These are phyloP conservation scores for Penicillium maclennaniae DNA, from an alignment of 495 filamentous ascomycete species.

Conservation along the genomic window DNA sequence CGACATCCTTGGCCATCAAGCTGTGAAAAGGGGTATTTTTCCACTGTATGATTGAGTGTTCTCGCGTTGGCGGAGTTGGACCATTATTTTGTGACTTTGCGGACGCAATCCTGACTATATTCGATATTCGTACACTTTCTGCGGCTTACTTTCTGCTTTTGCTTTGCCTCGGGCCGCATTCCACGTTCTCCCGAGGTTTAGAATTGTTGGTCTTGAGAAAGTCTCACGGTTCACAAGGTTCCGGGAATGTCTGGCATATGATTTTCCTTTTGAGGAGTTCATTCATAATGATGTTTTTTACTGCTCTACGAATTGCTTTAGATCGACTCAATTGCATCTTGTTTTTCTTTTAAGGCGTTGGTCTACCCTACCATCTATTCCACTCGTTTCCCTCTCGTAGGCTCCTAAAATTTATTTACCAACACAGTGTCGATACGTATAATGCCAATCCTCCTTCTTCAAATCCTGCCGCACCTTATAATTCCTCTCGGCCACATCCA, in stretches of 20 bases:
- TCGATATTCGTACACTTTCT: conserved; percentile 8
- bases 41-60: conserved; percentile 23
- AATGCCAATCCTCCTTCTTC: conserved; percentile 70
- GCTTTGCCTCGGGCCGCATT: not conserved
- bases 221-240: not conserved
- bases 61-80: conserved; percentile 21
- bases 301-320: conserved; percentile 15
- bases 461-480: conserved; percentile 79
- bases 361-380: not conserved
- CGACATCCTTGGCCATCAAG: not conserved
- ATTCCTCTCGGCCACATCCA: conserved; percentile 71
- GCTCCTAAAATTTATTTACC: not conserved
- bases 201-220: conserved; percentile 5
- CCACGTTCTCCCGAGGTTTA: not conserved
- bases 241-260: conserved; percentile 2
- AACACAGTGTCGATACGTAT: conserved; percentile 53
- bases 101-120: conserved; percentile 17
- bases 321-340: conserved; percentile 1
- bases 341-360: not conserved
- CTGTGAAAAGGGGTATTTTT: not conserved
- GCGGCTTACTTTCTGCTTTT: not conserved
- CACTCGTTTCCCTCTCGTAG: not conserved
- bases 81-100: conserved; percentile 19
- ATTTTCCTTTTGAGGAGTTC: conserved; percentile 20
- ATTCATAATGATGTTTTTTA: conserved; percentile 25